Percentiles rank a stretch among this genome's conserved stretches.
Evolutionary conservation across 2,329 filamentous ascomycete genomes (phyloP).

Genomic region (Triangularia verruculosa): DNA sequence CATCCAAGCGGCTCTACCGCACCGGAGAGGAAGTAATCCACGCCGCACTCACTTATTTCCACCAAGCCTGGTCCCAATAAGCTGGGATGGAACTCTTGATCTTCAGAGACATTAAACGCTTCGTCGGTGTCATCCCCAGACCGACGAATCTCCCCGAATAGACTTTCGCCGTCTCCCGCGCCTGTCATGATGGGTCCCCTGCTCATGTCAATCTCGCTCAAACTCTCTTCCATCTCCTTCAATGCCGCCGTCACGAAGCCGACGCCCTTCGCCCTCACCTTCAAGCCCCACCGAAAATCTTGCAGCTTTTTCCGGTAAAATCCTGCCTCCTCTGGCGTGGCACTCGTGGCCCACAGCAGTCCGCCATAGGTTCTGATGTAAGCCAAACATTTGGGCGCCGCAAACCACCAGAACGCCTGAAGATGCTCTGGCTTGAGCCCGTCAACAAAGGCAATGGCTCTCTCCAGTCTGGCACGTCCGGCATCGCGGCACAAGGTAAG

Average conservation of each 20-base stretch:
- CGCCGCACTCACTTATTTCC: no score
- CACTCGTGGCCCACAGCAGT: conserved; percentile 41
- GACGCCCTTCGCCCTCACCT: conserved; percentile 38
- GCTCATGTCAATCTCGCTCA: conserved; percentile 21
- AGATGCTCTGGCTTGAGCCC: conserved; percentile 44
- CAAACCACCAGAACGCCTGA: conserved; percentile 46
- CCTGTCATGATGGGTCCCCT: no score
- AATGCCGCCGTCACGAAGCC: conserved; percentile 41
- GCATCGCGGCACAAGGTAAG: conserved; percentile 37
- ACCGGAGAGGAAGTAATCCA: no score
- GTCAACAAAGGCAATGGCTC: conserved; percentile 40
- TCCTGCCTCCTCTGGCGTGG: conserved; percentile 37
- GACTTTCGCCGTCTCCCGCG: no score
- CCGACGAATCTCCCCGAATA: no score
- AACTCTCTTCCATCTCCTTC: conserved; percentile 35
- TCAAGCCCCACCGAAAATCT: conserved; percentile 42
- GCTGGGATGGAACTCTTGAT: no score
- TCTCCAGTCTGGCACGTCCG: conserved; percentile 39
- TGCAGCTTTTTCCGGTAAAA: conserved; percentile 40
- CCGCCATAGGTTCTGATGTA: conserved; percentile 42
- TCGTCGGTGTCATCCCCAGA: no score
- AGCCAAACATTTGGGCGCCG: conserved; percentile 43
- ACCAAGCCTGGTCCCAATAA: background rate
- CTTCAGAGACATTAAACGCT: background rate
- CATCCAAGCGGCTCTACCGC: no score